Conservation (phyloP, 768 basidiomycete species). For the Leccinum olivaceopallidum region DNA sequence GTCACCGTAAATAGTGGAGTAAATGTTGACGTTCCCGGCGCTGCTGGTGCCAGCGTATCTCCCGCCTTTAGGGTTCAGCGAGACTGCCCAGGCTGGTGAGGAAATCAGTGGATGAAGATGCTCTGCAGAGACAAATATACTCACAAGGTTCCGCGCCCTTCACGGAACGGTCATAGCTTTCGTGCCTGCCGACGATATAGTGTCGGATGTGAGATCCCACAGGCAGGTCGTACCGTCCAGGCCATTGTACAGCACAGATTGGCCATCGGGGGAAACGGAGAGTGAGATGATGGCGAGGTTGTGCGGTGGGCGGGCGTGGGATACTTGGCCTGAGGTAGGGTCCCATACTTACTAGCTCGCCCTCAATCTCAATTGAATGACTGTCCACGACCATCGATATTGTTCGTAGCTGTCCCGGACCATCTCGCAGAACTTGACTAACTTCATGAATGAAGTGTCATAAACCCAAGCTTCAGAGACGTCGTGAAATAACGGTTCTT, state of each 20-base stretch:
- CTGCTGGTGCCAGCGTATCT: constrained; percentile 76
- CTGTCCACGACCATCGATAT: too few relatives aligned
- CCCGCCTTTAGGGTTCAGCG: constrained; percentile 70
- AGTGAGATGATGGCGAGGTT: constrained; percentile 84
- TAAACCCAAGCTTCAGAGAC: too few relatives aligned
- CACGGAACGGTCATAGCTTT: constrained; percentile 67
- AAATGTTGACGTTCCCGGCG: constrained; percentile 69
- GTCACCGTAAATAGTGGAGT: constrained; percentile 47
- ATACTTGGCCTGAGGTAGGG: constrained; percentile 61
- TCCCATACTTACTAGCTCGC: constrained; percentile 44
- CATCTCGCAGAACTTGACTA: too few relatives aligned
- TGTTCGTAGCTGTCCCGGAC: too few relatives aligned
- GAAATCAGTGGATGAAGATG: constrained; percentile 1
- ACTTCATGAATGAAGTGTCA: too few relatives aligned
- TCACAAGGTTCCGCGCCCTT: constrained; percentile 65
- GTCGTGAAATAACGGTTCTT: too few relatives aligned
- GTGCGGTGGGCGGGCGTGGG: constrained; percentile 67
- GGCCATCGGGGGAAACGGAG: constrained; percentile 67
- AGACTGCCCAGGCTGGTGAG: constrained; percentile 75
- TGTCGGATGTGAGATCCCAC: constrained; percentile 67
- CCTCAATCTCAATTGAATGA: too few relatives aligned
- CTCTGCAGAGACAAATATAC: constrained; percentile 27
- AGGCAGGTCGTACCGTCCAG: constrained; percentile 81
- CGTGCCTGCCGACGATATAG: constrained; percentile 57
- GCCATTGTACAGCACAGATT: constrained; percentile 71